A percentile compares a stretch with the other conserved stretches of the same genome.
phyloP scores from a whole-genome alignment of 2,329 filamentous ascomycete genomes.

The Ceratocystis huliohia region DNA sequence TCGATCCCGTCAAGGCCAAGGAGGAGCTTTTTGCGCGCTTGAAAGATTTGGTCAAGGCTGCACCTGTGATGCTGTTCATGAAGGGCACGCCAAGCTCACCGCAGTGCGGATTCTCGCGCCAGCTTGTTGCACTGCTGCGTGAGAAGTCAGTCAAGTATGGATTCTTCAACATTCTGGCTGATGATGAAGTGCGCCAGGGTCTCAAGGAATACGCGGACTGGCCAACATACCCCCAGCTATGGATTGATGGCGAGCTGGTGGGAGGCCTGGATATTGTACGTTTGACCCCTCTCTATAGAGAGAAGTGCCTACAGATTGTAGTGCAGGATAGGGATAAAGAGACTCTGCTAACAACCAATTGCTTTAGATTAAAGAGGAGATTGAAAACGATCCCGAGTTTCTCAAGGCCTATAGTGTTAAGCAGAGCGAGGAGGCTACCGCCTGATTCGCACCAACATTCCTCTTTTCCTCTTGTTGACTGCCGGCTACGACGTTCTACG shows the following conservation, averaged over 20 bases:
- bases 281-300: constrained; percentile 21
- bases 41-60: constrained; percentile 77
- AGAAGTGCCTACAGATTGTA: too few relatives aligned
- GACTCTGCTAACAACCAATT: constrained; percentile 3
- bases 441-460: background rate
- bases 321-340: background rate
- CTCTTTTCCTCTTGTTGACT: background rate
- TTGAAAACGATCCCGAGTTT: constrained; percentile 72
- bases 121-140: constrained; percentile 72
- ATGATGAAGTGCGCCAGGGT: constrained; percentile 92
- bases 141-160: constrained; percentile 91
- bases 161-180: constrained; percentile 97
- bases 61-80: constrained; percentile 85
- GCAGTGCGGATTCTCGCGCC: constrained; percentile 85
- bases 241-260: constrained; percentile 79
- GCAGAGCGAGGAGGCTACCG: constrained; percentile 30
- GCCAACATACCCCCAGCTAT: constrained; percentile 95
- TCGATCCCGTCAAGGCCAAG: constrained; percentile 50
- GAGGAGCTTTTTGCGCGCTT: constrained; percentile 77
- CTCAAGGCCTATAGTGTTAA: constrained; percentile 58
- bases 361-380: constrained; percentile 80
- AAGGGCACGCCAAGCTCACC: constrained; percentile 76
- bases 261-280: constrained; percentile 92
- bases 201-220: constrained; percentile 97
- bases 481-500: background rate